These are phyloP conservation scores for Solanum appendiculatum DNA, from an alignment of 257 asterid genomes.

Conservation along the genomic window DNA sequence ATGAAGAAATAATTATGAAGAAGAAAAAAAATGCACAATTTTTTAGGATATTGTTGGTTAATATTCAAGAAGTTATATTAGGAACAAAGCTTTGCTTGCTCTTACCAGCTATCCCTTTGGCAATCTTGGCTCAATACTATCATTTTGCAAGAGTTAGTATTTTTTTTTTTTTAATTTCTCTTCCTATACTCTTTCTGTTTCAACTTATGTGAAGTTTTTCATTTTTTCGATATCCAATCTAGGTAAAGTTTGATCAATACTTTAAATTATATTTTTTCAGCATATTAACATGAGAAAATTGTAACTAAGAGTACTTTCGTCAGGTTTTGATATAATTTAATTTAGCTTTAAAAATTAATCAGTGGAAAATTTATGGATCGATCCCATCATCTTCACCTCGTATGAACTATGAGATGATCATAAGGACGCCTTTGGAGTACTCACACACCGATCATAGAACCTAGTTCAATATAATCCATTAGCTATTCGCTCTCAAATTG, in stretches of 20 bases:
- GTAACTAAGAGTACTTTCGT: no score
- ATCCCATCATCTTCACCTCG: background rate
- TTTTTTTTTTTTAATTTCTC: background rate
- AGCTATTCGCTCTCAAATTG: background rate
- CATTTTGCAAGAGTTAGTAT: slow-evolving; percentile 20
- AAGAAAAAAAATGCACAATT: background rate
- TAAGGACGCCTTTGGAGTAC: background rate
- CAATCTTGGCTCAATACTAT: slow-evolving; percentile 16
- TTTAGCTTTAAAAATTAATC: no score
- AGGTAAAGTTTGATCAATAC: background rate
- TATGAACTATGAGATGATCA: no score
- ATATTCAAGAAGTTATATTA: slow-evolving; percentile 22
- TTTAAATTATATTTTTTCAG: background rate
- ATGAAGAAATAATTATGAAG: background rate
- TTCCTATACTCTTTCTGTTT: background rate
- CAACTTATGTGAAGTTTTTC: background rate
- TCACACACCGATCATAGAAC: background rate
- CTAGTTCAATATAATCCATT: background rate
- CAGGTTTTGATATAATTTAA: no score
- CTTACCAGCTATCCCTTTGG: slow-evolving; percentile 33
- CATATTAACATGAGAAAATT: no score
- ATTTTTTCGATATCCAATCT: background rate
- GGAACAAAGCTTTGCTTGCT: slow-evolving; percentile 36
- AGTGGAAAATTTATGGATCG: background rate
- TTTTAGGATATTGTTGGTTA: slow-evolving; percentile 5